These are phyloP conservation scores for Cavenderia fasciculata DNA, from an alignment of 78 protist species.

Conservation along the genomic window DNA sequence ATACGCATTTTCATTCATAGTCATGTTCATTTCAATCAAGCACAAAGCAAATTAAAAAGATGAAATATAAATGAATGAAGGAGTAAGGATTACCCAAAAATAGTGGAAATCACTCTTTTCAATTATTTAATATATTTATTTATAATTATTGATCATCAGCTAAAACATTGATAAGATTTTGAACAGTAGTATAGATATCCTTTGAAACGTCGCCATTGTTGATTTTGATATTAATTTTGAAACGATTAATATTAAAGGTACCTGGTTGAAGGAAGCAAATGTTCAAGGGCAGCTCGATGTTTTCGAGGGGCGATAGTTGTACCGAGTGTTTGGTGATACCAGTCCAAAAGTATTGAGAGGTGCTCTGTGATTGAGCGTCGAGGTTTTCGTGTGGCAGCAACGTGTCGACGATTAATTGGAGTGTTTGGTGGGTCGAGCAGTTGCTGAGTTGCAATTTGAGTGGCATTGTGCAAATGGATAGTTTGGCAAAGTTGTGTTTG, in stretches of 20 bases:
- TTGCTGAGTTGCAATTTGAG: slow-evolving; percentile 38
- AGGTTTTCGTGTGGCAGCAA: slow-evolving; percentile 62
- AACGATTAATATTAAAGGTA: slow-evolving; percentile 55
- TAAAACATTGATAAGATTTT: slow-evolving; percentile 61
- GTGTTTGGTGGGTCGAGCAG: slow-evolving; percentile 25
- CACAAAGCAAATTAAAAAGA: too few species aligned
- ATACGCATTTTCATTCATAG: too few species aligned
- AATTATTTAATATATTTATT: too few species aligned
- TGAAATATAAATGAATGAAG: too few species aligned
- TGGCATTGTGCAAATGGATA: slow-evolving; percentile 46
- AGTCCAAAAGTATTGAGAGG: slow-evolving; percentile 76
- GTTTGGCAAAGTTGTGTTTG: not conserved
- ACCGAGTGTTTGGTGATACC: slow-evolving; percentile 33
- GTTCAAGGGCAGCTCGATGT: not conserved
- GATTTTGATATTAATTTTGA: slow-evolving; percentile 53
- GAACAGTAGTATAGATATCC: slow-evolving; percentile 60
- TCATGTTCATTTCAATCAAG: too few species aligned
- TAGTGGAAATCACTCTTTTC: too few species aligned
- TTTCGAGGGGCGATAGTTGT: slow-evolving; percentile 42
- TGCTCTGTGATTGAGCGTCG: not conserved
- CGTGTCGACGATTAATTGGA: slow-evolving; percentile 12
- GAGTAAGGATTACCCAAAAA: too few species aligned
- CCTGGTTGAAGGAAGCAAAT: slow-evolving; percentile 39
- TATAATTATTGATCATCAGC: too few species aligned
- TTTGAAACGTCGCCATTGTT: slow-evolving; percentile 38